Evolutionary conservation across 495 filamentous ascomycete genomes (phyloP).

Genomic region (Penicillium subrubescens): DNA sequence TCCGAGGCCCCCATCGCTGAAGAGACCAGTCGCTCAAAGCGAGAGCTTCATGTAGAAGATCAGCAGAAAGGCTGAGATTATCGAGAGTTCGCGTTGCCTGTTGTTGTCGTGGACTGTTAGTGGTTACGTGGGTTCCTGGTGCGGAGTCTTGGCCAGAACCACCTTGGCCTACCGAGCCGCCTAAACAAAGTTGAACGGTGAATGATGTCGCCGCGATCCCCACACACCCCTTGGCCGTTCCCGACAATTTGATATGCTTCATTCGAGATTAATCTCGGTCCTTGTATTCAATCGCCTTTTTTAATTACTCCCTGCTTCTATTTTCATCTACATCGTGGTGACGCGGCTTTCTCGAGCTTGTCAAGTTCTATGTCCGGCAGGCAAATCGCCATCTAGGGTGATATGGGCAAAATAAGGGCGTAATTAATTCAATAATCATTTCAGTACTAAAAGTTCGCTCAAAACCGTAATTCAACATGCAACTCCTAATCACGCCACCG

Average conservation of each 20-base stretch:
- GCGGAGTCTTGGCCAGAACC: conserved; percentile 21
- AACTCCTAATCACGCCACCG: conserved; percentile 17
- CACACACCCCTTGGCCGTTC: neutral
- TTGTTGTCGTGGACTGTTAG: conserved; percentile 12
- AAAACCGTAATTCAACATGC: conserved; percentile 7
- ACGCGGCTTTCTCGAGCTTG: neutral
- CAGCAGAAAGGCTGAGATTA: conserved; percentile 1
- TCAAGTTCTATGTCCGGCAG: conserved; percentile 4
- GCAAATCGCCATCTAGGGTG: neutral
- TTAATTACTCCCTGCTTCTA: neutral
- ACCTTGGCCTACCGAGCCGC: conserved; percentile 12
- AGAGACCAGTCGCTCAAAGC: conserved; percentile 28
- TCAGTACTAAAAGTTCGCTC: conserved; percentile 11
- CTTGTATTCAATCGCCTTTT: neutral
- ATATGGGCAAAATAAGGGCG: neutral
- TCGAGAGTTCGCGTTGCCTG: conserved; percentile 2
- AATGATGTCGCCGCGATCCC: neutral
- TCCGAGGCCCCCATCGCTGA: conserved; percentile 92
- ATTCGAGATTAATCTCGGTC: neutral
- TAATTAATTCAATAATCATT: conserved; percentile 12
- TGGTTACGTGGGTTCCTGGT: conserved; percentile 24
- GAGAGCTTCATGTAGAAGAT: conserved; percentile 32
- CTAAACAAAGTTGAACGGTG: conserved; percentile 1
- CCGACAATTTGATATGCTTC: neutral
- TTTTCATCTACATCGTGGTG: neutral